Evolutionary conservation across 2,329 filamentous ascomycete genomes (phyloP).

Genomic region (Colletotrichum camelliae): DNA sequence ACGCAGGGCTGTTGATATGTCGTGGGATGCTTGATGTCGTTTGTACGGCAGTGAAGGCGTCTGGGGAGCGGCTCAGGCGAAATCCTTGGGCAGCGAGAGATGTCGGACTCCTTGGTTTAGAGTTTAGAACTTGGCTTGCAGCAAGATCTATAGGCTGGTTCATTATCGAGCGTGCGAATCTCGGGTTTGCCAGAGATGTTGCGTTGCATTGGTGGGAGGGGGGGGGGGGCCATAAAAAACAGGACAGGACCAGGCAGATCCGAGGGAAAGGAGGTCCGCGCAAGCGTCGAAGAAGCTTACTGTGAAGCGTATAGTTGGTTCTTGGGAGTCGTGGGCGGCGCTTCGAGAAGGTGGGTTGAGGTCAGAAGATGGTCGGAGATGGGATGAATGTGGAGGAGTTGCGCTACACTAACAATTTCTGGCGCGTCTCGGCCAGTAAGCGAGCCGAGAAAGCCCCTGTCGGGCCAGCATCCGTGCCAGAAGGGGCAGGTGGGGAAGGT

Average conservation of each 20-base stretch:
- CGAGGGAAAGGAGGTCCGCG: not conserved
- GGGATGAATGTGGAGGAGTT: slow-evolving; percentile 18
- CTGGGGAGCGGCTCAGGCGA: not conserved
- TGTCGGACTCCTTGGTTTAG: not conserved
- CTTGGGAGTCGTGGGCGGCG: not conserved
- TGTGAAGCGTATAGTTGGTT: slow-evolving; percentile 2
- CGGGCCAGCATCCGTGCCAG: not conserved
- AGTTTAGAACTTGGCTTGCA: slow-evolving; percentile 2
- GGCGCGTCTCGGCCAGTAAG: slow-evolving; percentile 21
- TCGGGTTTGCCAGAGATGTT: slow-evolving; percentile 8
- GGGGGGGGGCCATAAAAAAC: not conserved
- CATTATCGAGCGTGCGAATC: not conserved
- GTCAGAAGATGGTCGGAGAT: slow-evolving; percentile 17
- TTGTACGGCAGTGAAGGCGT: not conserved
- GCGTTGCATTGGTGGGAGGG: not conserved
- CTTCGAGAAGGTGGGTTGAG: slow-evolving; percentile 15
- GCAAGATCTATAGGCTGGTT: not conserved
- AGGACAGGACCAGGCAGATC: not conserved
- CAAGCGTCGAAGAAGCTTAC: slow-evolving; percentile 5
- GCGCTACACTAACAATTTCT: slow-evolving; percentile 20
- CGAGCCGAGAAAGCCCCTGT: slow-evolving; percentile 17
- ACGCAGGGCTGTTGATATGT: slow-evolving; percentile 7
- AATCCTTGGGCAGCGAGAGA: not conserved
- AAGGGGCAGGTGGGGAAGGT: not conserved
- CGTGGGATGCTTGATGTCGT: not conserved